phyloP scores from a whole-genome alignment of 352 stramenopile genomes.

The Pythium sukuiense region DNA sequence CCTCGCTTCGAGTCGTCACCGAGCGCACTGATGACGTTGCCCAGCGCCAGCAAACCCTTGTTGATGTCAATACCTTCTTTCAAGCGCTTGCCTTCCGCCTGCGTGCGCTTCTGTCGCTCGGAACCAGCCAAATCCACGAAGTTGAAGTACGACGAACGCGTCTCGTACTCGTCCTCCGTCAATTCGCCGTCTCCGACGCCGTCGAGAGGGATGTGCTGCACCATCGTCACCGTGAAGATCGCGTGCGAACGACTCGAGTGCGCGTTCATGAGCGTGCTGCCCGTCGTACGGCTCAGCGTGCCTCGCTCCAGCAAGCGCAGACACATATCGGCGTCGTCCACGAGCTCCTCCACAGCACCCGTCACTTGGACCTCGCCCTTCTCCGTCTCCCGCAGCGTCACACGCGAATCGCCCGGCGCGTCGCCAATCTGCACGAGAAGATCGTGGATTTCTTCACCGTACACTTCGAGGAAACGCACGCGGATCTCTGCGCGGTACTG shows the following conservation, averaged over 20 bases:
- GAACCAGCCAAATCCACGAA: slow-evolving; percentile 92
- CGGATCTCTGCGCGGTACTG: slow-evolving; percentile 69
- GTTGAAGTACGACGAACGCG: slow-evolving; percentile 87
- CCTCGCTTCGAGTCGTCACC: slow-evolving; percentile 90
- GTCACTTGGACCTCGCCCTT: slow-evolving; percentile 79
- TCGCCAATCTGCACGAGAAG: slow-evolving; percentile 79
- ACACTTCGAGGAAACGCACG: slow-evolving; percentile 92
- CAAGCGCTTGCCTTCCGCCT: slow-evolving; percentile 89
- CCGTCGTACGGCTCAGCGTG: slow-evolving; percentile 79
- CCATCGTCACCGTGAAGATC: slow-evolving; percentile 89
- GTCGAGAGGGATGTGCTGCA: slow-evolving; percentile 72
- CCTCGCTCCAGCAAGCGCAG: slow-evolving; percentile 82
- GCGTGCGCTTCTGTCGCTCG: slow-evolving; percentile 95
- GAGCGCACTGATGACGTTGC: slow-evolving; percentile 97
- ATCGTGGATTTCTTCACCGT: slow-evolving; percentile 90
- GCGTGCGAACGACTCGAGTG: slow-evolving; percentile 90
- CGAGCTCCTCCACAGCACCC: slow-evolving; percentile 74
- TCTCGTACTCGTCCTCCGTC: slow-evolving; percentile 68
- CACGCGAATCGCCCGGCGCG: slow-evolving; percentile 59
- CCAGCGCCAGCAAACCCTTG: slow-evolving; percentile 95
- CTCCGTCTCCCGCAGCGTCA: slow-evolving; percentile 85
- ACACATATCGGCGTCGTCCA: slow-evolving; percentile 71
- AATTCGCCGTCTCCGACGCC: slow-evolving; percentile 39
- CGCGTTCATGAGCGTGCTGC: slow-evolving; percentile 92
- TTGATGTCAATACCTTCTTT: slow-evolving; percentile 99